Conservation (phyloP, 2,329 filamentous ascomycete genomes). For the Chaetoscypha palmicola region DNA sequence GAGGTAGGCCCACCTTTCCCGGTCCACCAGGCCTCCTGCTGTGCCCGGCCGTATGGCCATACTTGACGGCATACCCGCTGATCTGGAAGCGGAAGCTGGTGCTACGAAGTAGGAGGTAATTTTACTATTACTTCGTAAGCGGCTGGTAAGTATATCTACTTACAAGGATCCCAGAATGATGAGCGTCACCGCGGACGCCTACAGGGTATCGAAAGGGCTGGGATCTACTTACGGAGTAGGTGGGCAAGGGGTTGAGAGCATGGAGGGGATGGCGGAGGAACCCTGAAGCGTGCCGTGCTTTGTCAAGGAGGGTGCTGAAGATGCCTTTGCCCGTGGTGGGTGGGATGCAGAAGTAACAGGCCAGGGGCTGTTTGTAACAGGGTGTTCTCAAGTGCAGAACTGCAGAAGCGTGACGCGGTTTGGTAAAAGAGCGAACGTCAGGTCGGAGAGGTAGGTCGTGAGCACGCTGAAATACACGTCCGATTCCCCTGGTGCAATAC, state of each 20-base stretch:
- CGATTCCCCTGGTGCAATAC: too few relatives aligned
- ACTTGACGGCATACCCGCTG: conserved; percentile 26
- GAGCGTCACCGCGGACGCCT: conserved; percentile 15
- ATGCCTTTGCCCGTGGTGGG: conserved; percentile 12
- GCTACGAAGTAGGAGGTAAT: conserved; percentile 19
- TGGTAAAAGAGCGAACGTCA: too few relatives aligned
- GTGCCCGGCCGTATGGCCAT: conserved; percentile 23
- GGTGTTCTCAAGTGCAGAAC: too few relatives aligned
- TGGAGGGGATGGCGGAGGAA: background rate
- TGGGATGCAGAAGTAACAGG: conserved; percentile 12
- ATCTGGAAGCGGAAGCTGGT: conserved; percentile 29
- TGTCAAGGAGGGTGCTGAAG: conserved; percentile 16
- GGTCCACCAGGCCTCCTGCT: conserved; percentile 24
- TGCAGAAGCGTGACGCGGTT: too few relatives aligned
- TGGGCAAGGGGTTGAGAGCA: conserved; percentile 6
- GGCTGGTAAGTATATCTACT: conserved; percentile 18
- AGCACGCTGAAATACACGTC: too few relatives aligned
- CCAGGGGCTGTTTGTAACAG: conserved; percentile 18
- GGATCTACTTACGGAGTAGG: too few relatives aligned
- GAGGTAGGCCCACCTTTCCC: conserved; percentile 15
- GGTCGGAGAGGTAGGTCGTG: too few relatives aligned
- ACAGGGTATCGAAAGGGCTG: background rate
- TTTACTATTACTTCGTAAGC: conserved; percentile 16
- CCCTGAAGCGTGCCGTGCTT: too few relatives aligned
- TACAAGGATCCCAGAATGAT: too few relatives aligned